Evolutionary conservation across 2,329 filamentous ascomycete genomes (phyloP).

Genomic region (Rhinocladiella similis): DNA sequence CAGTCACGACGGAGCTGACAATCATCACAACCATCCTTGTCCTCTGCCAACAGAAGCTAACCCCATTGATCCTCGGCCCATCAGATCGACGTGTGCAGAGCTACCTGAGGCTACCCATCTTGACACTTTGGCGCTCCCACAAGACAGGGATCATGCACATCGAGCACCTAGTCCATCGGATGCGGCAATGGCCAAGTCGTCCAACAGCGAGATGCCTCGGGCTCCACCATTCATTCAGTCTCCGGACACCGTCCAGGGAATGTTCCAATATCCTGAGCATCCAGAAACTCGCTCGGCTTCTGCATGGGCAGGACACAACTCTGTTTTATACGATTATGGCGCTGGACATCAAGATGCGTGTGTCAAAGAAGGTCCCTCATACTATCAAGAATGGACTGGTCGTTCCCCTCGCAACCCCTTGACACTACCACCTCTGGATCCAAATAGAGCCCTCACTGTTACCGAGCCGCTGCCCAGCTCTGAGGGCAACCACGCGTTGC

Average conservation of each 20-base stretch:
- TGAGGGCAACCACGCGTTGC: neutral
- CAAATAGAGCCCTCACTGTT: neutral
- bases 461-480: neutral
- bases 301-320: constrained; percentile 18
- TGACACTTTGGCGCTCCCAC: neutral
- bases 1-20: neutral
- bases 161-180: constrained; percentile 40
- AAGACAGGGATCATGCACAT: neutral
- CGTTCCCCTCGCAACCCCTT: neutral
- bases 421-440: neutral
- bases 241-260: neutral
- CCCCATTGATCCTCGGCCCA: too few species aligned
- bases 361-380: neutral
- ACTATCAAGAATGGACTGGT: too few species aligned
- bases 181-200: constrained; percentile 39
- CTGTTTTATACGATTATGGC: constrained; percentile 14
- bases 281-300: neutral
- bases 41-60: neutral
- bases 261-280: neutral
- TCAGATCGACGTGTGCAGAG: too few species aligned
- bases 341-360: neutral
- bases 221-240: constrained; percentile 2
- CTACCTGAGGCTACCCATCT: neutral
- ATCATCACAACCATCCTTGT: neutral
- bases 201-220: neutral